These are phyloP conservation scores for Arabis hirsuta DNA, from an alignment of 345 rosid species.

Conservation along the genomic window DNA sequence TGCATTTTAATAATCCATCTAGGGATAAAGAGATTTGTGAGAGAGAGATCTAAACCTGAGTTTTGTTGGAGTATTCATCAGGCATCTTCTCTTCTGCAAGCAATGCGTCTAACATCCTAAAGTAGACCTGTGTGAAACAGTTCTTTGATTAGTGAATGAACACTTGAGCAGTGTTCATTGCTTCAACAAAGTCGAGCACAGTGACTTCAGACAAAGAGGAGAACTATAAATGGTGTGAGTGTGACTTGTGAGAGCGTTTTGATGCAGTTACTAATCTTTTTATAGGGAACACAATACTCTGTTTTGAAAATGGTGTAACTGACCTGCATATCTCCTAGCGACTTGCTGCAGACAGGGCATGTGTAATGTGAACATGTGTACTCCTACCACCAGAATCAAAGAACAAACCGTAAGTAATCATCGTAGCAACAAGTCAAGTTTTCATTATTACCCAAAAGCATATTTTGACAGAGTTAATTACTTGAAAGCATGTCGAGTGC, in stretches of 20 bases:
- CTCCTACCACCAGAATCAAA: constrained; percentile 56
- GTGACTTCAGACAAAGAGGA: not conserved
- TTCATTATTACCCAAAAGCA: not conserved
- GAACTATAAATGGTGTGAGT: not conserved
- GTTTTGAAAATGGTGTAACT: constrained; percentile 36
- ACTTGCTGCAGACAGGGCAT: constrained; percentile 95
- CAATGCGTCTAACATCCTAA: constrained; percentile 77
- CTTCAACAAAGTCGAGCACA: constrained; percentile 17
- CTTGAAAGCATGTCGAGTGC: constrained; percentile 92
- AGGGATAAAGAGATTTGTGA: not conserved
- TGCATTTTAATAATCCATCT: not conserved
- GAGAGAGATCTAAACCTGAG: constrained; percentile 58
- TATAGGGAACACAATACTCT: not conserved
- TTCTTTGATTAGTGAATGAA: constrained; percentile 16
- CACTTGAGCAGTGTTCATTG: constrained; percentile 1
- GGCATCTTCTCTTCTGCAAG: constrained; percentile 80
- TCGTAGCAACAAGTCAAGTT: not conserved
- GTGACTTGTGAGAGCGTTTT: not conserved
- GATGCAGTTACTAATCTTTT: not conserved
- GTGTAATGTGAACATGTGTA: constrained; percentile 79
- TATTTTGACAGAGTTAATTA: constrained; percentile 29
- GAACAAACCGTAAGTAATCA: constrained; percentile 14
- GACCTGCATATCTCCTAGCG: constrained; percentile 97
- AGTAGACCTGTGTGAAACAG: constrained; percentile 61
- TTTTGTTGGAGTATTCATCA: constrained; percentile 60